Evolutionary conservation across 352 stramenopile species (phyloP), one percentile per base, ranked within the genome.

Genomic region (Phytophthora hybrid): DNA sequence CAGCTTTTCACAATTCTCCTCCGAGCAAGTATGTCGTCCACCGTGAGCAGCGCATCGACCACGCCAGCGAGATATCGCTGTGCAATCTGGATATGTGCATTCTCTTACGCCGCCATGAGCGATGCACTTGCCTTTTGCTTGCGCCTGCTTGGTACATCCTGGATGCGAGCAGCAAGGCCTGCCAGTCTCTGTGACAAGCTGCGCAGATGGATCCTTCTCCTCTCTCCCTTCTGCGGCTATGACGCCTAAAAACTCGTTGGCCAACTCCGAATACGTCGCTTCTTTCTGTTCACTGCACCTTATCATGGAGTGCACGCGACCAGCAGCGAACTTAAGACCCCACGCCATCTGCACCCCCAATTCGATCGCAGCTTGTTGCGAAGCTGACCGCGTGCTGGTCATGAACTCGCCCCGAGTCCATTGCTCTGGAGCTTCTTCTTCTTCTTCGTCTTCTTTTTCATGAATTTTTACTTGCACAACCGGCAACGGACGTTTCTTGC

Each of bases 91-190:
- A 44, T 71, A 37, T 11, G 46, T 71, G 18, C 71, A 78, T 31
- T 52, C 39, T 39, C 55, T 49, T 0, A 74, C 60, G 10, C 71
- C 71, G 21, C 71, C 71, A 55, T 78, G 71, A 4, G 47, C 53
- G 39, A 78, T 74, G 46, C 71, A 78, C 16, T 74, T 74, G 10
- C 66, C 71, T 61, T 71, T 78, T 3, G 37, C 54, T 31, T 78
- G 71, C 6, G 59, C 49, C 60, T 74, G 66, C 4, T 78, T 74
- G 6, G 55, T 61, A 13, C 71, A 78, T 51, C 61, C 66, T n/a
- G 54, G 46, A 49, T 71, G 61, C 4, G 66, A 74, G 29, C 71
- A 78, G n/a, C 11, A 58, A 51, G 7, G 29, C 18, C 18, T 60
- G 49, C 14, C 65, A 59, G 0, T 46, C 23, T 57, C 21, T 5